Base-by-base conservation (phyloP, 2,329 filamentous ascomycete genomes). In the Hymenoscyphus linearis region DNA sequence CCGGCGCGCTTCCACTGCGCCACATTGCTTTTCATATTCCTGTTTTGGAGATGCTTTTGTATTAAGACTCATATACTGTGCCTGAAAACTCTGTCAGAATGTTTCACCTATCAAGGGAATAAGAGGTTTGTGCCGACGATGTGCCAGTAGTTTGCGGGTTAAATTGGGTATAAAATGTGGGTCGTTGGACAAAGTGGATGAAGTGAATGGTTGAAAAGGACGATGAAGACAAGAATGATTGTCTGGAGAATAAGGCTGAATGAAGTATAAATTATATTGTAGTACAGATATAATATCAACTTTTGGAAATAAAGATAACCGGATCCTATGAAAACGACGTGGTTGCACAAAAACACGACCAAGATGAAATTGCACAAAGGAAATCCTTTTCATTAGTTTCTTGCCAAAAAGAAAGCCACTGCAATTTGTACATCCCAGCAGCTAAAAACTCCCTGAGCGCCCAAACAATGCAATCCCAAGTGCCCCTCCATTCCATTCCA, bases 1-100 rank as follows among this genome's bases (percentile, higher is more conserved):
- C 72, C 71, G 72, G 72, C 65, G 63, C 71, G 72, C 71, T 73
- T 73, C 72, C 71, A 65, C 72, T 74, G 71, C 71, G 72, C 72
- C 70, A 73, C 68, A 68, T 70, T 73, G 70, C 71, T 73, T 66
- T 9, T 25, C 10, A 12, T 18, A 12, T 9, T 9, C 6, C 9
- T 47, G 14, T n/a, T n/a, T 40, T 40, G 14, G n/a, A n/a, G 6
- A n/a, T 16, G 16, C 3, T 1, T 2, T 1, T 6, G n/a, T 40
- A 40, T 40, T n/a, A 3, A n/a, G 16, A 40, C 1, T 40, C n/a
- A 40, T 18, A 40, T 40, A 40, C n/a, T 4, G 5, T 40, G n/a
- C 9, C 4, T 16, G n/a, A n/a, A 18, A 16, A 40, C 13, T n/a
- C 14, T n/a, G 37, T n/a, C 12, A 3, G 12, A 18, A 47, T 22